Conservation (phyloP, 345 rosid genomes). For the Gossypium ekmanianum region DNA sequence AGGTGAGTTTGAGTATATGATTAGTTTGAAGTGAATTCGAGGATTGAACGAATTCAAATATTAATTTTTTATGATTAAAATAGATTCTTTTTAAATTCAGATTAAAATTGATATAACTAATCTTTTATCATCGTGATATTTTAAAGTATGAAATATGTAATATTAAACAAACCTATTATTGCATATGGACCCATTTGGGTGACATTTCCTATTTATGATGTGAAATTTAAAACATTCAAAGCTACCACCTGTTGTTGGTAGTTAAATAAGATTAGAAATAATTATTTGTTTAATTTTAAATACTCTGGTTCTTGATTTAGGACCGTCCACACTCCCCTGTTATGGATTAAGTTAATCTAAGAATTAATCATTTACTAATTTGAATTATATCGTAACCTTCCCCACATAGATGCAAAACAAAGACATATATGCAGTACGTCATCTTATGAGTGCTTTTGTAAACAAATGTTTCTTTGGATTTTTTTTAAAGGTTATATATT, state of each 20-base stretch:
- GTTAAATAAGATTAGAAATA: background rate
- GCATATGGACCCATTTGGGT: background rate
- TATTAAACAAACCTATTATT: too few species aligned
- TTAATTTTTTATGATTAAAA: too few species aligned
- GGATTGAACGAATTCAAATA: too few species aligned
- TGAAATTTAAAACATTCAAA: too few species aligned
- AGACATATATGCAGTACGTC: background rate
- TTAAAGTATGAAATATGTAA: too few species aligned
- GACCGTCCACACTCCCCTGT: background rate
- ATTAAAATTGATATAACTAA: too few species aligned
- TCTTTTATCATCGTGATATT: too few species aligned
- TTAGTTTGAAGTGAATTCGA: too few species aligned
- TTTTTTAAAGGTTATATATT: background rate
- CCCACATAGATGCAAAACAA: conserved; percentile 10
- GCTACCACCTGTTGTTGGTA: background rate
- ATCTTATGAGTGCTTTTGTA: background rate
- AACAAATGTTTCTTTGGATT: background rate
- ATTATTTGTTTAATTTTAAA: background rate
- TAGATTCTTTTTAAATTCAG: too few species aligned
- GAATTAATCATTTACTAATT: background rate
- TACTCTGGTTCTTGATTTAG: background rate
- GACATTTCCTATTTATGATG: background rate
- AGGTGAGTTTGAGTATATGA: too few species aligned
- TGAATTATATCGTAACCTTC: background rate
- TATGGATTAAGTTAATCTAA: background rate